Evolutionary conservation across 2,329 filamentous ascomycete species (phyloP), one percentile per base, ranked within the genome.

Genomic region (Mariannaea elegans): DNA sequence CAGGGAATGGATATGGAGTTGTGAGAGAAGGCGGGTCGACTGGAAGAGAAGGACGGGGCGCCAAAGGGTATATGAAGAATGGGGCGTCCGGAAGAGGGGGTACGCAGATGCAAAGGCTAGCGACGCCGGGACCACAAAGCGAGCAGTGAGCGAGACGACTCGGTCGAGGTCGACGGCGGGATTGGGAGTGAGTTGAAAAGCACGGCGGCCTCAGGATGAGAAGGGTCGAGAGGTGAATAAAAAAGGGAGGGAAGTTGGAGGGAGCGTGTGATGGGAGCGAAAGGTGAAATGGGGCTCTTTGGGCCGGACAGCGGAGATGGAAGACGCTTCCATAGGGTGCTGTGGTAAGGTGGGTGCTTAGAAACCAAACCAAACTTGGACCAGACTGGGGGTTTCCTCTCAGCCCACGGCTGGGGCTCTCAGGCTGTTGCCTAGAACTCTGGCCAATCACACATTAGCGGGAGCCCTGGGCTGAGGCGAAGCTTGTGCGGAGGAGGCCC

Each of bases 381-480:
- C 21, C 19, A 23, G 16, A 24, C 14, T 24, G 66, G 62, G 59
- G 48, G 31, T 42, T n/a, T 10, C 50, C 56, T 56, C 69, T 70
- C 68, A 72, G 68, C 68, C 73, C 65, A 58, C 57, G 32, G 55
- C 56, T 59, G 59, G 59, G 39, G 45, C 59, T 65, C 56, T 44
- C 64, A 65, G 67, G 67, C 73, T 76, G 73, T 72, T 75, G 73
- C 73, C 73, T 75, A 62, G 69, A 72, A 46, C 45, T 21, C 21
- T 31, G 41, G 50, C 50, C 53, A 63, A 66, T 73, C 62, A 41
- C 48, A 49, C 63, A 9, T 36, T 69, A 70, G 67, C 36, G 51
- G 46, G 39, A 49, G 48, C 52, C 42, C 45, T 57, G 59, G 63
- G 63, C 57, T 70, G 72, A 71, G 73, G 68, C 73, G 70, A 64